A percentile compares a stretch with the other conserved stretches of the same genome.
Evolutionary conservation across 2,329 filamentous ascomycete genomes (phyloP).

Genomic region (Penicillium crustosum): DNA sequence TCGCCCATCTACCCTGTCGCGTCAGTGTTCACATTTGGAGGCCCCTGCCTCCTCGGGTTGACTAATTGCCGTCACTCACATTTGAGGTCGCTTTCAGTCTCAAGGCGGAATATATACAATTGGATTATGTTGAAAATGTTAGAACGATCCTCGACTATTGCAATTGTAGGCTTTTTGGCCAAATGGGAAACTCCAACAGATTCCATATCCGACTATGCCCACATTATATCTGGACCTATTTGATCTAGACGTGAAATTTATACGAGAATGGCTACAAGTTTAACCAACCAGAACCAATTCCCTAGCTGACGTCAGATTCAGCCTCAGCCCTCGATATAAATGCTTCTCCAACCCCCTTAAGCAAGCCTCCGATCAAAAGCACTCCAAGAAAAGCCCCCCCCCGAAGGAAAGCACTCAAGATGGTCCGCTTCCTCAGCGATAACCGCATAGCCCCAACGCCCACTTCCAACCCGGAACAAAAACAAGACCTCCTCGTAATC

Average conservation of each 20-base stretch:
- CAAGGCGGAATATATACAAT: background rate
- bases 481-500: conserved; percentile 7
- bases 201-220: too few relatives aligned
- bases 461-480: background rate
- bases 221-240: too few relatives aligned
- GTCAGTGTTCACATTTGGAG: background rate
- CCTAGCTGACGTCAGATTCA: background rate
- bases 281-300: background rate
- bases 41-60: background rate
- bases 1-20: background rate
- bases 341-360: too few relatives aligned
- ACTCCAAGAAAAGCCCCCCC: too few relatives aligned
- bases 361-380: background rate
- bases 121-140: too few relatives aligned
- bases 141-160: too few relatives aligned
- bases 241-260: background rate
- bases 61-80: background rate
- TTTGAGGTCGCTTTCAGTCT: background rate
- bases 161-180: too few relatives aligned
- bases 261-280: too few relatives aligned
- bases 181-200: too few relatives aligned
- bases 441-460: background rate
- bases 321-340: background rate
- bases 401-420: background rate
- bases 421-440: conserved; percentile 14